Conservation (phyloP, 345 rosid species). For the Corchorus olitorius region DNA sequence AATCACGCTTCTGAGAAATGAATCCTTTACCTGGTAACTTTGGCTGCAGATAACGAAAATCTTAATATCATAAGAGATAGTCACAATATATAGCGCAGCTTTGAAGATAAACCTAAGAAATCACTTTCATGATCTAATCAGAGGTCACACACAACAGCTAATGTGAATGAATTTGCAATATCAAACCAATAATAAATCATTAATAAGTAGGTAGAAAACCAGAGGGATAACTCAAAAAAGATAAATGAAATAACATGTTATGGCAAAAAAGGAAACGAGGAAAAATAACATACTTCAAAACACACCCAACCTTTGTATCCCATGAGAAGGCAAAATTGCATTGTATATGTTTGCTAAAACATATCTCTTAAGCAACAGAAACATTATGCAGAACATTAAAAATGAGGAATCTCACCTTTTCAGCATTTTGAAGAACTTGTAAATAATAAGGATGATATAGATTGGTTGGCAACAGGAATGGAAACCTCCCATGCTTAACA, state of each 20-base stretch:
- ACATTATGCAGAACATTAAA: neutral
- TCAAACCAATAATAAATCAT: neutral
- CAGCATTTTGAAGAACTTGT: conserved; percentile 65
- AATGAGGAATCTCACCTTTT: conserved; percentile 50
- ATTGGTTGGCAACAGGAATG: conserved; percentile 75
- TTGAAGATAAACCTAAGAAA: neutral
- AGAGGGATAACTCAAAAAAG: neutral
- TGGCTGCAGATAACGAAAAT: conserved; percentile 46
- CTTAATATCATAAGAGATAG: conserved; percentile 17
- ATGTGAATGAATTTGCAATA: neutral
- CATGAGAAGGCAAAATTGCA: neutral
- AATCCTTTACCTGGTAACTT: conserved; percentile 42
- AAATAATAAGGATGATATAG: conserved; percentile 71
- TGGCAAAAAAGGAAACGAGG: neutral
- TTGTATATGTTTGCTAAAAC: neutral
- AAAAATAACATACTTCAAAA: neutral
- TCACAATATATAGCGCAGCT: neutral
- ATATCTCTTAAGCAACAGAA: neutral
- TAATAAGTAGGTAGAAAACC: neutral
- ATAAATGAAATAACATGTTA: neutral
- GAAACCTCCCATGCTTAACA: conserved; percentile 76
- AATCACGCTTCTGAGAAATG: conserved; percentile 47
- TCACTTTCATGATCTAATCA: neutral
- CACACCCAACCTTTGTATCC: neutral
- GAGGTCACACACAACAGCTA: neutral